Conservation (phyloP, 192 early-diverging fungal genomes). For the Coemansia sp. region DNA sequence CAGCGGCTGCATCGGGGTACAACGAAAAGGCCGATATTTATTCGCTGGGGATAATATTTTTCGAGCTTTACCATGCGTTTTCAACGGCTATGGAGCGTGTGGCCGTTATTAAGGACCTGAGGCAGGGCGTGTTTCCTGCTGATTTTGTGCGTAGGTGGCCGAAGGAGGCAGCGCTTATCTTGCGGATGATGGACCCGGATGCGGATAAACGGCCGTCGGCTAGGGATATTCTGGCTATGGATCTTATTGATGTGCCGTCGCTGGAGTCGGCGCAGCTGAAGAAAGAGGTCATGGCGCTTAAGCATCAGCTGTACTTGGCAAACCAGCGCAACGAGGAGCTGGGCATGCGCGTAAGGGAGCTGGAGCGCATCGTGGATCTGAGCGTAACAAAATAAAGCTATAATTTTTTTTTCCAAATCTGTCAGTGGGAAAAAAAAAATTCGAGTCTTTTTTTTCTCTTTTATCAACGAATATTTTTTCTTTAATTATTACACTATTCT, state of each 20-base stretch:
- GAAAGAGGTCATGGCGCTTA: constrained; percentile 39
- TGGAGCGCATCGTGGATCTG: constrained; percentile 48
- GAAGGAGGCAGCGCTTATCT: constrained; percentile 73
- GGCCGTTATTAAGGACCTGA: constrained; percentile 67
- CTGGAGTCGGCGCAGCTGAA: constrained; percentile 51
- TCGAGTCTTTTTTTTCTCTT: not conserved
- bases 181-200: constrained; percentile 80
- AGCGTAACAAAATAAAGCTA: constrained; percentile 1
- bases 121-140: constrained; percentile 75
- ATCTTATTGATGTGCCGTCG: constrained; percentile 60
- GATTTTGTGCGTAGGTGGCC: constrained; percentile 59
- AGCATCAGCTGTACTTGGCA: constrained; percentile 42
- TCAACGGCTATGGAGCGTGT: constrained; percentile 89
- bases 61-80: constrained; percentile 91
- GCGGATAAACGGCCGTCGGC: constrained; percentile 72
- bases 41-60: constrained; percentile 94
- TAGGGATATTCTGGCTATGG: constrained; percentile 69
- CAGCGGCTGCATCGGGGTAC: constrained; percentile 49
- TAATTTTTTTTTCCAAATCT: constrained; percentile 2
- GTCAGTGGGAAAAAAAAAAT: too few relatives aligned
- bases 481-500: not conserved
- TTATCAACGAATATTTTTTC: not conserved
- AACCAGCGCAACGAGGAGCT: constrained; percentile 53
- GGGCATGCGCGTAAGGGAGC: constrained; percentile 40
- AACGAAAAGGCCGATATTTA: constrained; percentile 91